Evolutionary conservation across 2,329 filamentous ascomycete genomes (phyloP).

Genomic region (Colletotrichum lentis): DNA sequence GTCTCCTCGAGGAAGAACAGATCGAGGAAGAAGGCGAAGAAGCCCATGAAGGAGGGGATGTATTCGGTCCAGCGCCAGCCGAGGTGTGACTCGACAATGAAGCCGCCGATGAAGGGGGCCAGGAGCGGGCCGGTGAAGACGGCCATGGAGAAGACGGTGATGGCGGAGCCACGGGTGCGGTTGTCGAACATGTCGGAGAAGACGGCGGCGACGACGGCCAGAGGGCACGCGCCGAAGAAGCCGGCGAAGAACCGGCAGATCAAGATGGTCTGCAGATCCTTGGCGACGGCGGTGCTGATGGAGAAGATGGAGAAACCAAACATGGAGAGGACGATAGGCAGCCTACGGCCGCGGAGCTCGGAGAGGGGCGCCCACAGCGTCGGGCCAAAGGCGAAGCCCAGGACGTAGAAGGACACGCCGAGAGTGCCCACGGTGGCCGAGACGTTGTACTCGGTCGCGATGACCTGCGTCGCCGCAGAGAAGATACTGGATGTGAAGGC

Average conservation of each 20-base stretch:
- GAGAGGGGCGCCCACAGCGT: slow-evolving; percentile 77
- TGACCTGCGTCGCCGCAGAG: slow-evolving; percentile 67
- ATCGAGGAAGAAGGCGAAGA: slow-evolving; percentile 65
- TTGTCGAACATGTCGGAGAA: slow-evolving; percentile 78
- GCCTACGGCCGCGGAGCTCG: slow-evolving; percentile 72
- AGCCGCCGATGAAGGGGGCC: slow-evolving; percentile 74
- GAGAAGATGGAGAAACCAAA: slow-evolving; percentile 76
- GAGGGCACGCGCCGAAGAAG: slow-evolving; percentile 74
- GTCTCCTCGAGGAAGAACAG: slow-evolving; percentile 73
- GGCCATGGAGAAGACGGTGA: slow-evolving; percentile 66
- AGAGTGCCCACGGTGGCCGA: slow-evolving; percentile 69
- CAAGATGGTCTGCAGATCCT: slow-evolving; percentile 74
- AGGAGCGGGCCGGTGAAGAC: slow-evolving; percentile 74
- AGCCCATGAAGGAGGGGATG: slow-evolving; percentile 69
- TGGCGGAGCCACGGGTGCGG: slow-evolving; percentile 65
- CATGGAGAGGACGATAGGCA: slow-evolving; percentile 68
- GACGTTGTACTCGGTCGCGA: slow-evolving; percentile 68
- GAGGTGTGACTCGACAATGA: slow-evolving; percentile 67
- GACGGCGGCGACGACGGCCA: slow-evolving; percentile 74
- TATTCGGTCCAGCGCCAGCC: slow-evolving; percentile 81
- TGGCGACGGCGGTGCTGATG: slow-evolving; percentile 69
- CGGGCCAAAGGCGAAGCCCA: slow-evolving; percentile 76
- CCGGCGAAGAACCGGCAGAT: slow-evolving; percentile 78
- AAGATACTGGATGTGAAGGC: slow-evolving; percentile 81
- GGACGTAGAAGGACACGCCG: slow-evolving; percentile 74